Conservation (phyloP, 1,284 basidiomycete species). For the Cystobasidium pallidum region DNA sequence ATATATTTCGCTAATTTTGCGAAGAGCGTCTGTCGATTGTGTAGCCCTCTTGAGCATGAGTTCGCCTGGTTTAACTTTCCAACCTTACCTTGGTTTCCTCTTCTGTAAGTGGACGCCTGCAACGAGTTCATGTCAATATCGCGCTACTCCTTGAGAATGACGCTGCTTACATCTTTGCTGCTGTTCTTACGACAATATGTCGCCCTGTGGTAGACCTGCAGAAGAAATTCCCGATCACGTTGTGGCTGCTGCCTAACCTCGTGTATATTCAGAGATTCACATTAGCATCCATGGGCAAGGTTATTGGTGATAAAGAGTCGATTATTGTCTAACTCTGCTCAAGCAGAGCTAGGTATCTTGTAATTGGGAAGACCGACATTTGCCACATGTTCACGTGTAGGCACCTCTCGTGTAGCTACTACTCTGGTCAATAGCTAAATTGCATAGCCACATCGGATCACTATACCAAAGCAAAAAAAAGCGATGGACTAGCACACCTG, state of each 20-base stretch:
- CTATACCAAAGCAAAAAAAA: no score
- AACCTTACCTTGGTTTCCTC: conserved; percentile 54
- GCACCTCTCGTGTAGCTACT: background rate
- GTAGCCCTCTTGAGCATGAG: conserved; percentile 51
- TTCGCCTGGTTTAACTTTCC: conserved; percentile 5
- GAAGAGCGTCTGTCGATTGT: conserved; percentile 70
- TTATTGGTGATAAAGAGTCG: no score
- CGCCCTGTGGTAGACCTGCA: background rate
- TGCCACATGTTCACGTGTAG: background rate
- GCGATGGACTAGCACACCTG: no score
- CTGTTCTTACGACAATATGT: background rate
- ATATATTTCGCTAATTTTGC: conserved; percentile 90
- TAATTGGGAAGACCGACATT: background rate
- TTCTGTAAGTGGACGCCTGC: conserved; percentile 57
- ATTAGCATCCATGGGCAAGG: no score
- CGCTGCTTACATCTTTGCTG: conserved; percentile 20
- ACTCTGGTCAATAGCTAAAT: no score
- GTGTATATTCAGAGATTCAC: no score
- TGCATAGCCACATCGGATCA: no score
- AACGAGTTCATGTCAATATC: background rate
- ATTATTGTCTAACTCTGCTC: no score
- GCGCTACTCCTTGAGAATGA: no score
- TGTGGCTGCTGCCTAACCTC: no score
- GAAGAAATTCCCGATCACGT: conserved; percentile 15
- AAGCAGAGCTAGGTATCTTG: no score